These are phyloP conservation scores for sweet orange (Citrus sinensis) DNA, from an alignment of 345 rosid species.

Conservation along the genomic window DNA sequence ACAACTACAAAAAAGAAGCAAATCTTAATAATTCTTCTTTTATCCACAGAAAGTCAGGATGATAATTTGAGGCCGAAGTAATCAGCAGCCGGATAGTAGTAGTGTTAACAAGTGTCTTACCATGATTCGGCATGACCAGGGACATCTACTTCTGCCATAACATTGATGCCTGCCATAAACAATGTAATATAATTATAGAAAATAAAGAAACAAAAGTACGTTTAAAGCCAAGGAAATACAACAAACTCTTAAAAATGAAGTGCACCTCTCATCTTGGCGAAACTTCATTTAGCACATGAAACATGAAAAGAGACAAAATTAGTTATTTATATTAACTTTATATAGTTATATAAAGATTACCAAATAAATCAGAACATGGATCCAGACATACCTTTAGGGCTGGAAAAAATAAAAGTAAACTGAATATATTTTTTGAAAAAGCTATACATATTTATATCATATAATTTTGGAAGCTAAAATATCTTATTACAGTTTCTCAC, in stretches of 20 bases:
- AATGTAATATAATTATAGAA: conserved; percentile 5
- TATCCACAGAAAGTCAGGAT: background rate
- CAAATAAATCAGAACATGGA: background rate
- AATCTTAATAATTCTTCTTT: background rate
- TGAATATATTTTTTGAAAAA: background rate
- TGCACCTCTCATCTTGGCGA: conserved; percentile 91
- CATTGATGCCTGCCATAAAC: conserved; percentile 67
- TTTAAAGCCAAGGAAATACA: background rate
- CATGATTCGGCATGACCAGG: conserved; percentile 99
- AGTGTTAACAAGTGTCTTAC: conserved; percentile 33
- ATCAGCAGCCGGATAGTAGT: background rate
- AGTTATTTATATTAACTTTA: conserved; percentile 15
- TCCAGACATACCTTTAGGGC: background rate
- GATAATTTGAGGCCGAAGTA: background rate
- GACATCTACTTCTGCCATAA: conserved; percentile 93
- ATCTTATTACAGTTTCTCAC: background rate
- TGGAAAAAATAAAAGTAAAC: background rate
- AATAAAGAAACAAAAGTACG: background rate
- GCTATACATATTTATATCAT: background rate
- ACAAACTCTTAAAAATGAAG: conserved; percentile 3
- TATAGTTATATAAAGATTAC: background rate
- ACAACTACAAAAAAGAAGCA: background rate
- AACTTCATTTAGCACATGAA: conserved; percentile 44
- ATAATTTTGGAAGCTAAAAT: background rate
- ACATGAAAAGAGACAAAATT: conserved; percentile 25